A percentile compares a stretch with the other conserved stretches of the same genome.
phyloP scores from a whole-genome alignment of 768 basidiomycete species.

The Boletellus emodensis region DNA sequence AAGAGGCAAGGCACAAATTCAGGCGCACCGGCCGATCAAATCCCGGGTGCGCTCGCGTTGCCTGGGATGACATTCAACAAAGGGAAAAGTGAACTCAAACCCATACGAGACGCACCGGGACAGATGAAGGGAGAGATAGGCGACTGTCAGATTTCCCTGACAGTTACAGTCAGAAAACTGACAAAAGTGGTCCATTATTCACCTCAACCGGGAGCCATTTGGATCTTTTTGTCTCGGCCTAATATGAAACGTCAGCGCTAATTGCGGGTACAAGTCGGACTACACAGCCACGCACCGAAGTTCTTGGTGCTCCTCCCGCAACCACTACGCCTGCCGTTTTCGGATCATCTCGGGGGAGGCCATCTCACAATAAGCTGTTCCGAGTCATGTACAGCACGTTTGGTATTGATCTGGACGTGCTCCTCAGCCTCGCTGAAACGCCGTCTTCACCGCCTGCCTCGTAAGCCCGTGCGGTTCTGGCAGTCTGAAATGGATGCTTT shows the following conservation, averaged over 20 bases:
- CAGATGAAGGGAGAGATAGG: not conserved
- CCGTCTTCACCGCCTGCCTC: not conserved
- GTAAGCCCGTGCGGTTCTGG: not conserved
- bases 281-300: slow-evolving; percentile 17
- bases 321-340: slow-evolving; percentile 25
- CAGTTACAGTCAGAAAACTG: not conserved
- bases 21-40: not conserved
- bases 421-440: not conserved
- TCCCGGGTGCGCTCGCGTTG: not conserved
- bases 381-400: not conserved
- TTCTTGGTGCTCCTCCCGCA: not conserved
- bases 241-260: slow-evolving; percentile 4
- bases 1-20: slow-evolving; percentile 5
- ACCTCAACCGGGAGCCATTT: not conserved
- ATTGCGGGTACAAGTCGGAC: slow-evolving; percentile 19
- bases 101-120: not conserved
- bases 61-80: too few species aligned
- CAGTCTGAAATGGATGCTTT: not conserved
- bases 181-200: not conserved
- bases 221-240: slow-evolving; percentile 17
- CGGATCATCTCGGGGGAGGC: slow-evolving; percentile 1
- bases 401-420: not conserved
- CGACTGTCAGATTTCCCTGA: not conserved
- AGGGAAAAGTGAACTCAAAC: not conserved
- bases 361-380: slow-evolving; percentile 1